A percentile compares a stretch with the other conserved stretches of the same genome.
Evolutionary conservation across 805 yeast species (phyloP).

Genomic region (Candida insectorum): DNA sequence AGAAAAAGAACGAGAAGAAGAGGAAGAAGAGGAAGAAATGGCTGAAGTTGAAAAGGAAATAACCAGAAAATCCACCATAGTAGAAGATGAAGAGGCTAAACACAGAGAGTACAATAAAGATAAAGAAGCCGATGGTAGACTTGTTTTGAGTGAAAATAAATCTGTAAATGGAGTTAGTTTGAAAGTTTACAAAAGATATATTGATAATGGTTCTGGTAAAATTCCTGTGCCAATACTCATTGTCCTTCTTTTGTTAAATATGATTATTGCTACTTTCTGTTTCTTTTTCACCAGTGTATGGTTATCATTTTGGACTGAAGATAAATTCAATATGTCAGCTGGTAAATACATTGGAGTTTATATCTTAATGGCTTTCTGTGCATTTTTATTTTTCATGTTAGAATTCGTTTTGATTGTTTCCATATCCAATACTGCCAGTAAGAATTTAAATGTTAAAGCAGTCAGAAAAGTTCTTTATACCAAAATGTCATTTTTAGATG

Average conservation of each 20-base stretch:
- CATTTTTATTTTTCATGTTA: constrained; percentile 39
- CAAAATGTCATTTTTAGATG: constrained; percentile 79
- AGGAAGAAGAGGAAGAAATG: constrained; percentile 13
- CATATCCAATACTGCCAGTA: constrained; percentile 51
- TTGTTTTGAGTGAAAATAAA: constrained; percentile 49
- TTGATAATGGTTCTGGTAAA: constrained; percentile 53
- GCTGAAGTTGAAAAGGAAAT: constrained; percentile 13
- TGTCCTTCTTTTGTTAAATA: constrained; percentile 1
- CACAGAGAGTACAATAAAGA: constrained; percentile 27
- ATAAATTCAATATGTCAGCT: constrained; percentile 46
- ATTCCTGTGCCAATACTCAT: constrained; percentile 21
- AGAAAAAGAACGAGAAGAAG: constrained; percentile 14
- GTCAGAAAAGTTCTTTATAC: constrained; percentile 59
- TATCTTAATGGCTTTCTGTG: constrained; percentile 53
- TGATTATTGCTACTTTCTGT: constrained; percentile 28
- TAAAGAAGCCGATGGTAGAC: constrained; percentile 19
- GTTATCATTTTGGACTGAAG: constrained; percentile 79
- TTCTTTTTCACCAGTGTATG: constrained; percentile 62
- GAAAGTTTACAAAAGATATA: constrained; percentile 48
- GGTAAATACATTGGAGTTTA: constrained; percentile 71
- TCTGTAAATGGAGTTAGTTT: constrained; percentile 53
- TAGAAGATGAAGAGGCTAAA: constrained; percentile 26
- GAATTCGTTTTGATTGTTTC: constrained; percentile 47
- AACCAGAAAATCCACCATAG: constrained; percentile 2
- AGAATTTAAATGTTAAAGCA: constrained; percentile 56